Evolutionary conservation across 768 basidiomycete genomes (phyloP), one percentile per base, ranked within the genome.

Genomic region (Rhodotorula paludigena): DNA sequence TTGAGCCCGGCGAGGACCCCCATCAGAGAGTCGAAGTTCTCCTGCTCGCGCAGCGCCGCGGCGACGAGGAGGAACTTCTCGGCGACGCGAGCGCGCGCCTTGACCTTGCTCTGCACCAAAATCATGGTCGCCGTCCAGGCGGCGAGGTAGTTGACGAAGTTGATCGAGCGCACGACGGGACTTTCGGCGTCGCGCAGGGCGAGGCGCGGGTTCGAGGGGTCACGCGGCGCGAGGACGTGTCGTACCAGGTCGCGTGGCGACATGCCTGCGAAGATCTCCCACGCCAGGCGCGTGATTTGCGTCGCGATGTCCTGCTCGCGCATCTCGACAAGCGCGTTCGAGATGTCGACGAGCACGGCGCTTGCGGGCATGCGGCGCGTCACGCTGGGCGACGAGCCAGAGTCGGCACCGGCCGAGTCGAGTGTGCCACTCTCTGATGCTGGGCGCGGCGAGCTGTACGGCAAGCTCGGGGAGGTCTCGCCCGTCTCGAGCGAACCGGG

Each of bases 1-100:
- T 89, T 89, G 79, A 98, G 89, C 9, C 92, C 94, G 36, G 91
- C 89, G n/a, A 97, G 86, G 73, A 97, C 86, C 16, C 92, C 91
- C 52, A 91, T 90, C 60, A 96, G 80, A 1, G 89, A 89, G 41
- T 92, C 91, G 77, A 96, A 98, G 77, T 99, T 97, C 78, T 94
- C 92, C 53, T 89, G 77, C 20, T 83, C 82, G 39, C 94, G 87
- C 48, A 99, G 82, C 61, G 85, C 85, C 64, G 85, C 83, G 1
- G 89, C 90, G 69, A 98, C 85, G 56, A 88, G 86, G 33, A 92
- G 86, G 65, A 98, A 87, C 76, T 90, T 90, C 76, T 96, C 91
- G 65, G 93, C 88, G 73, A 92, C 87, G 65, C 82, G 84, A 7
- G 87, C 89, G 48, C 94, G 86, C 51, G 82, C 78, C 77, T 84